Evolutionary conservation across 129 eudicot species (phyloP), one percentile per base, ranked within the genome.

Genomic region (Flaveria bidentis): DNA sequence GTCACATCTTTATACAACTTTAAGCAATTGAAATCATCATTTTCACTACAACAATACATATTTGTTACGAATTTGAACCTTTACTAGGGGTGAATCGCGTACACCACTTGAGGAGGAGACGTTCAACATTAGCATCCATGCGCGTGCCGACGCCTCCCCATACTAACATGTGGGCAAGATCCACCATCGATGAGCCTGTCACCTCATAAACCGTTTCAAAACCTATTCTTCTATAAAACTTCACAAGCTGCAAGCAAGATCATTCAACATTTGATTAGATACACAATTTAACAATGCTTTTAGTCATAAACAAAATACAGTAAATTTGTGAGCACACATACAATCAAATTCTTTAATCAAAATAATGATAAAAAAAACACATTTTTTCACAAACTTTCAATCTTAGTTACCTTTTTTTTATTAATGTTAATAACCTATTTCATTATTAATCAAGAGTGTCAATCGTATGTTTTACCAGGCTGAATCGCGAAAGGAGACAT

Each of bases 121-220:
- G 75, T 82, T 87, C 73, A 9, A 91, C 64, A 28, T 83, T 49
- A 53, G 96, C 98, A 62, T 88, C 91, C 93, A 93, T 91, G 18
- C 90, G 65, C 4, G 98, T 93, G 18, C 97, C 97, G 33, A 80
- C 81, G 2, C 97, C 98, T 51, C 98, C 97, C 97, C 97, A 91
- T 5, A 84, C 88, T 66, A 91, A 58, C 93, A 85, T 85, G 86
- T 88, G 86, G 6, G 75, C 77, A 9, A 84, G 25, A 74, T 94
- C 96, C 58, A 82, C 86, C 14, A 94, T 16, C 8, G 91, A 82
- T 33, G 90, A 79, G 0, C 97, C 93, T 2, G 68, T 83, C 17
- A 91, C 98, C 82, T 94, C 96, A 53, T 89, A 46, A 16, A 94
- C 96, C 20, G 57, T 58, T 74, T 84, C 85, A 82, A 94, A 94